Evolutionary conservation across 1,284 basidiomycete genomes (phyloP), one percentile per base, ranked within the genome.

Genomic region (Sparassis latifolia): DNA sequence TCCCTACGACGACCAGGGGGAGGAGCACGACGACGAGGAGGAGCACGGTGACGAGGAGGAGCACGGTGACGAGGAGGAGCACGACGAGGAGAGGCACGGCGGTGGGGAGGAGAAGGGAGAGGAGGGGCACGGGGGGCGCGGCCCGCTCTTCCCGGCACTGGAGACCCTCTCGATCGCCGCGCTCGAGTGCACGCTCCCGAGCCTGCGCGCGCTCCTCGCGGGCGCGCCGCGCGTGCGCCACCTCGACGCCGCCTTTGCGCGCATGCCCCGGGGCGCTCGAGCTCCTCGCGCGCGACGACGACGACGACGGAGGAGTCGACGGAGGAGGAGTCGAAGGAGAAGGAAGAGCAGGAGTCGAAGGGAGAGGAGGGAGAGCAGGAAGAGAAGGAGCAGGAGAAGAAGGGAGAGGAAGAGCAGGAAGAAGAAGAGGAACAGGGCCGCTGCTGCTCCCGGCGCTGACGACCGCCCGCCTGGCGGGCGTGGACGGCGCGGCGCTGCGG

Each of bases 191-290:
- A 65, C 49, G 53, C 50, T 57, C 28, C 57, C 50, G 33, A 67
- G 61, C 48, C 78, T 74, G 69, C 62, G 59, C 31, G 50, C 56
- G 28, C 64, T 81, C 32, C 61, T 81, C 7, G 58, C 57, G 46
- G 57, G 66, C 5, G 54, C 73, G 20, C 56, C 57, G 3, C 63
- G 58, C 12, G 59, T 82, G 27, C 65, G 63, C 40, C 55, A 62
- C 10, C 67, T 82, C 37, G 75, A 80, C 52, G 64, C 76, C 30
- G 73, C 79, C 58, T 77, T 79, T 55, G 53, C 60, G n/a, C 62
- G 66, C 45, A 63, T 76, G 20, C 58, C 61, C 63, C 12, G 60
- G 58, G 30, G 68, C 75, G 48, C 68, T 70, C n/a, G 64, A 71
- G 28, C 67, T 75, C 31, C 54, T 61, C 41, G 52, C 51, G 41